Conservation (phyloP, 2,329 filamentous ascomycete species). For the Calonectria hawksworthii region DNA sequence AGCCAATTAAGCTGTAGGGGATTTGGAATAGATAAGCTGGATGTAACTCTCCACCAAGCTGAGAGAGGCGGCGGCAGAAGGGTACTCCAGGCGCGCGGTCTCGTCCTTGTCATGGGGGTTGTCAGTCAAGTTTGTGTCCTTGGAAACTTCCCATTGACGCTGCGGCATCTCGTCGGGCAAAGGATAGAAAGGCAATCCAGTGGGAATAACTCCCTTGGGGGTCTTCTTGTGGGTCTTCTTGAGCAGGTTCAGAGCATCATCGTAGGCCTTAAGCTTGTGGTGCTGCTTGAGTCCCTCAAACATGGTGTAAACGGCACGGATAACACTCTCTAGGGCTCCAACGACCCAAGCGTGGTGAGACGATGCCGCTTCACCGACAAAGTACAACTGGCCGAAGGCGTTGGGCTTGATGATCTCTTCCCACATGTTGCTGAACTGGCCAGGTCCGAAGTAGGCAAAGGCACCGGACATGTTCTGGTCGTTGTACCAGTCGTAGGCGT, state of each 20-base stretch:
- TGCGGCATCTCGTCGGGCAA: constrained; percentile 24
- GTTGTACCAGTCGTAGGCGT: constrained; percentile 39
- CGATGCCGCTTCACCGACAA: constrained; percentile 39
- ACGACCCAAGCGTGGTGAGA: constrained; percentile 41
- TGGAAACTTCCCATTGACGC: neutral
- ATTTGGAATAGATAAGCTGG: constrained; percentile 1
- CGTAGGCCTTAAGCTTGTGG: neutral
- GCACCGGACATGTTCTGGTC: constrained; percentile 42
- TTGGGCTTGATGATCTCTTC: constrained; percentile 41
- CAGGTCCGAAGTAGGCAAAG: constrained; percentile 38
- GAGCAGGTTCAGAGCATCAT: neutral
- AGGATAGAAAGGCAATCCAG: constrained; percentile 23
- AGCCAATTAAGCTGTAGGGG: neutral
- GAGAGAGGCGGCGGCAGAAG: constrained; percentile 2
- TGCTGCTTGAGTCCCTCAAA: constrained; percentile 21
- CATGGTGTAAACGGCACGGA: constrained; percentile 32
- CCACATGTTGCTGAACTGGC: constrained; percentile 43
- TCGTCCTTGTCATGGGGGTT: no score
- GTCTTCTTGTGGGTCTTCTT: neutral
- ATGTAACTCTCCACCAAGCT: constrained; percentile 25
- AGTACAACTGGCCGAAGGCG: constrained; percentile 35
- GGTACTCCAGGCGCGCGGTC: no score
- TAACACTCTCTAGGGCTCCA: constrained; percentile 37
- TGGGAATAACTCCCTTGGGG: neutral
- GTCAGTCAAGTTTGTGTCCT: neutral